phyloP scores from a whole-genome alignment of 306 rosid genomes.

The Pyrus betulifolia region DNA sequence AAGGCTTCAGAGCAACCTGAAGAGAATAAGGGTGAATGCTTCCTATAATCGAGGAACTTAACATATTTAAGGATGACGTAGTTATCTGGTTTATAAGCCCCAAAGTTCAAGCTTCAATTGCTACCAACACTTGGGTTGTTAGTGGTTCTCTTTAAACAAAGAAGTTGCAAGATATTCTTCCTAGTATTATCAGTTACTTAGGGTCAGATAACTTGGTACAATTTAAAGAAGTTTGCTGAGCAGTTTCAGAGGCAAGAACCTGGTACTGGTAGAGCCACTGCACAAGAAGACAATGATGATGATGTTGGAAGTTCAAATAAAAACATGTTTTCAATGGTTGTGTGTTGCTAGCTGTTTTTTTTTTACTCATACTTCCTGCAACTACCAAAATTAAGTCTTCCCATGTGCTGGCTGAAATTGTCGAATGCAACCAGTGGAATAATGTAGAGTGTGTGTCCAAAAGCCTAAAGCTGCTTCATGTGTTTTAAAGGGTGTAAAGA shows the following conservation, averaged over 20 bases:
- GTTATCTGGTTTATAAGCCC: constrained; percentile 87
- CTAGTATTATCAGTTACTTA: constrained; percentile 78
- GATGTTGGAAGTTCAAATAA: constrained; percentile 21
- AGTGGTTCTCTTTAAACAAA: constrained; percentile 91
- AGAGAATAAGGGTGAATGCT: constrained; percentile 94
- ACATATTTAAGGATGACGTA: constrained; percentile 87
- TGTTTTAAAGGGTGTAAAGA: too few species aligned
- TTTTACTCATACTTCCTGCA: too few species aligned
- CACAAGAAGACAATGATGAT: constrained; percentile 67
- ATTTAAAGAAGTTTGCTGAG: constrained; percentile 78
- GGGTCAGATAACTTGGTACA: constrained; percentile 89
- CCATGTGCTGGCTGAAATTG: too few species aligned
- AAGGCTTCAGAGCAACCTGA: constrained; percentile 92
- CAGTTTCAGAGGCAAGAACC: constrained; percentile 81
- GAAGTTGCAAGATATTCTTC: constrained; percentile 96
- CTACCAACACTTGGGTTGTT: constrained; percentile 98
- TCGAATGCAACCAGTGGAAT: too few species aligned
- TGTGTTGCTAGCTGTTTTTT: too few species aligned
- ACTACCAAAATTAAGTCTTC: too few species aligned
- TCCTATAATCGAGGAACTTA: constrained; percentile 90
- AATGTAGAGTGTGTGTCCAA: too few species aligned
- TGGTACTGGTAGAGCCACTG: constrained; percentile 34
- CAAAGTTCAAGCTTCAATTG: constrained; percentile 96
- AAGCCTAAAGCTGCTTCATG: too few species aligned
- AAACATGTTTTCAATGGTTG: too few species aligned